Base-by-base conservation (phyloP, 371 early-diverging fungal species). In the Lichtheimia corymbifera region DNA sequence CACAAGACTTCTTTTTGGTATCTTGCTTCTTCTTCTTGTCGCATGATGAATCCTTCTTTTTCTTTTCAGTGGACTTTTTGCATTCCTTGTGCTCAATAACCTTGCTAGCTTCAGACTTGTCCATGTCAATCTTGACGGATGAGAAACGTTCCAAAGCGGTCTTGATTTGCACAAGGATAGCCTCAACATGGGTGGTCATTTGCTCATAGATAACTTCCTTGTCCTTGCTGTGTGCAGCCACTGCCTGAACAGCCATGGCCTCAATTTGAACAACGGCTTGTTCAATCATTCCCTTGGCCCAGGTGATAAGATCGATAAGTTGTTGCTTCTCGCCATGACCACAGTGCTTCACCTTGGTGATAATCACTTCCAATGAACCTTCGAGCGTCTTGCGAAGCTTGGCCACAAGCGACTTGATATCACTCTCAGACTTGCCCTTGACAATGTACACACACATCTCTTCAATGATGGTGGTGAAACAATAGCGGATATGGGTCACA, bases 11-110 rank as follows among this genome's bases (percentile, higher is more conserved):
- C 17, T 47, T 18, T 7, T 47, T n/a, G 17, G 47, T 47, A 9
- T 11, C 35, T 35, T 35, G 35, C 35, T 35, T 35, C 28, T 35
- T 35, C 28, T 28, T 28, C 35, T 47, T 47, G 47, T 1, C 7
- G 18, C 18, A 47, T n/a, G 47, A 47, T 47, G 22, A 47, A 22
- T 35, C 35, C 47, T 47, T 47, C 47, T 47, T 47, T 47, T 47
- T 45, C 18, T 45, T n/a, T n/a, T 45, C n/a, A n/a, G 45, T 45
- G 18, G 45, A 45, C 5, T n/a, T 18, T 6, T 45, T n/a, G 47
- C 47, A n/a, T 47, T 47, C 47, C 22, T 47, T 22, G 14, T 47
- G 47, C 22, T 47, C 47, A 13, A 35, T 11, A 35, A 35, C 35
- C 35, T 35, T 35, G 35, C 11, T 35, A 2, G 35, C 35, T 35